These are phyloP conservation scores for Spathaspora girioi DNA, from an alignment of 805 yeast species.

Conservation along the genomic window DNA sequence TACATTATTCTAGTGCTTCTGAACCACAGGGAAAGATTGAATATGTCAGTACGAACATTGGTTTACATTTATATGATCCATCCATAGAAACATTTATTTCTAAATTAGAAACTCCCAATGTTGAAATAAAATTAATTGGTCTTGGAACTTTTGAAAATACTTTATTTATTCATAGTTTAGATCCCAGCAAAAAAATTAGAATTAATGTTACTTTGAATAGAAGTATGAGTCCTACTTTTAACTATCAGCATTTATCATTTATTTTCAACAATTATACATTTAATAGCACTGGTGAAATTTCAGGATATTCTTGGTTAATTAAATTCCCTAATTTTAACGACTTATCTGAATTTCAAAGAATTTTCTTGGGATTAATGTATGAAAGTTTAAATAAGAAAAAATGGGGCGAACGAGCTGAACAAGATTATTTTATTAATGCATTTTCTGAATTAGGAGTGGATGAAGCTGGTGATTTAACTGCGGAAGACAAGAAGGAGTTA, in stretches of 20 bases:
- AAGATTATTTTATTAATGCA: constrained; percentile 55
- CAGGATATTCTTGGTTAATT: constrained; percentile 59
- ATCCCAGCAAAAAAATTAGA: constrained; percentile 3
- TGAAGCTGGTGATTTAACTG: constrained; percentile 16
- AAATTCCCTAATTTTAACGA: constrained; percentile 43
- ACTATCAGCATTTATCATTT: constrained; percentile 52
- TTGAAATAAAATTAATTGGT: constrained; percentile 34
- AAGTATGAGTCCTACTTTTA: constrained; percentile 64
- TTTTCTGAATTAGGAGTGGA: constrained; percentile 35
- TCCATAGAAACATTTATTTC: constrained; percentile 43
- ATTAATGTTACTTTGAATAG: constrained; percentile 24
- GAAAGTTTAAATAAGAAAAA: constrained; percentile 50
- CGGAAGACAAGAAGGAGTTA: constrained; percentile 27
- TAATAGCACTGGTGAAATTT: constrained; percentile 15
- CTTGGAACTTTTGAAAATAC: constrained; percentile 50
- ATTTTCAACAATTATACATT: constrained; percentile 53
- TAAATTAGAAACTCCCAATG: constrained; percentile 31
- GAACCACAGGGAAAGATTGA: constrained; percentile 15
- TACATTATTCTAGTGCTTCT: neutral
- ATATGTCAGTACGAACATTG: constrained; percentile 22
- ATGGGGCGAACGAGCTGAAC: constrained; percentile 49
- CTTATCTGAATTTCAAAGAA: constrained; percentile 50
- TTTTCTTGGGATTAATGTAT: constrained; percentile 54
- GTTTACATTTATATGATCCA: constrained; percentile 59
- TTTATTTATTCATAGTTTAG: constrained; percentile 38